phyloP scores from a whole-genome alignment of 2,329 filamentous ascomycete species.

The Hypoxylon rubiginosum region DNA sequence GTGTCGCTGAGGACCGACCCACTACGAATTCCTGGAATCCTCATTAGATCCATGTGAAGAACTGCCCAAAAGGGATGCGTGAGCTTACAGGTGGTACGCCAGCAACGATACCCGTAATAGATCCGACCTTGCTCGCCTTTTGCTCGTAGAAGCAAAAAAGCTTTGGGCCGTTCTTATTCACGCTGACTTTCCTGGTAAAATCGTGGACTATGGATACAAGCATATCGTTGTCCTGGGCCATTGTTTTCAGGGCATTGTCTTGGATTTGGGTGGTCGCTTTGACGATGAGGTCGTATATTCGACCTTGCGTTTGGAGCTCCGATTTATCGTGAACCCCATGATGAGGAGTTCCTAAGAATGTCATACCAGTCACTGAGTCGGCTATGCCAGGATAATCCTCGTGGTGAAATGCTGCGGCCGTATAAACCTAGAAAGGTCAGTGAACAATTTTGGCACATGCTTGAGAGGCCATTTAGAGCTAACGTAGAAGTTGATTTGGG shows the following conservation, averaged over 20 bases:
- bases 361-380: neutral
- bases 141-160: neutral
- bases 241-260: neutral
- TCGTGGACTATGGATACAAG: neutral
- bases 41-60: neutral
- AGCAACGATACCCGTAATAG: neutral
- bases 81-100: neutral
- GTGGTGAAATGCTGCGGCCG: neutral
- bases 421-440: slow-evolving; percentile 1
- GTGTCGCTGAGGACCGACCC: neutral
- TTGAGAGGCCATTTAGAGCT: no score
- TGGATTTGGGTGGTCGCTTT: neutral
- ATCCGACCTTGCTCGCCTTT: neutral
- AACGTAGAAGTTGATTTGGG: no score
- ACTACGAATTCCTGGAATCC: neutral
- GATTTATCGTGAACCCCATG: neutral
- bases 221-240: neutral
- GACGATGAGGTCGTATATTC: neutral
- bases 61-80: neutral
- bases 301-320: neutral
- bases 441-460: no score
- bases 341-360: neutral
- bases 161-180: neutral
- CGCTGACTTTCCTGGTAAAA: neutral
- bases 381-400: slow-evolving; percentile 6